Base-by-base conservation (phyloP, 495 filamentous ascomycete genomes). In the Xylaria palmicola region DNA sequence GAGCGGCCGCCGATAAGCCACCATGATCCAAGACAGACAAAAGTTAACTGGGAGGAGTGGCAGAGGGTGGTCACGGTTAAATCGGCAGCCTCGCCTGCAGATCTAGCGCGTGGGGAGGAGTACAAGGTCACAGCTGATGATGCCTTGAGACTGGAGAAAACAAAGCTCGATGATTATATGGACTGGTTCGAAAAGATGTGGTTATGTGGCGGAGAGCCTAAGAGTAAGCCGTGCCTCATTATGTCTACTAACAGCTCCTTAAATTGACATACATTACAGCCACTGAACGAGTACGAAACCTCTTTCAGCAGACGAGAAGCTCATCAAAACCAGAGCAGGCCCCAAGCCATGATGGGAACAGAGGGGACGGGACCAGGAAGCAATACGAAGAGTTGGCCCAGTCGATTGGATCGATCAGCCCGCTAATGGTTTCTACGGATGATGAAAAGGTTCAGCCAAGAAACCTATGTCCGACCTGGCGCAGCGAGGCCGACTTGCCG, bases 111-210 rank as follows among this genome's bases (percentile, higher is more conserved):
- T 20, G 69, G 69, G 12, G 64, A 72, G 47, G 69, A 72, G 49
- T 66, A 77, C 40, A 69, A 82, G 8, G 72, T 91, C 52, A 84
- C 79, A 5, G 86, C 93, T 20, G 73, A 78, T 1, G 88, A 95
- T 51, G 79, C 91, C 2, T 83, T 92, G 60, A 68, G 72, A 3
- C 88, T 97, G 88, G 81, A 75, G 1, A 78, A 80, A 17, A 68
- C 77, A 9, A 84, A 95, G 60, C 70, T 97, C 53, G 88, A 94
- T 62, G 83, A 89, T 50, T 96, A 96, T 60, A 79, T 98, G 79
- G 86, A 93, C 71, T 97, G 90, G 90, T 96, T 90, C 67, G 88
- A 93, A 69, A 81, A 83, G 64, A 91, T 78, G 29, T 95, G 87
- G 83, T 68, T 89, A 47, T 80, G 84, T 55, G 74, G 82, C 17